These are phyloP conservation scores for Drechslerella dactyloides DNA, from an alignment of 2,329 filamentous ascomycete genomes.

Conservation along the genomic window DNA sequence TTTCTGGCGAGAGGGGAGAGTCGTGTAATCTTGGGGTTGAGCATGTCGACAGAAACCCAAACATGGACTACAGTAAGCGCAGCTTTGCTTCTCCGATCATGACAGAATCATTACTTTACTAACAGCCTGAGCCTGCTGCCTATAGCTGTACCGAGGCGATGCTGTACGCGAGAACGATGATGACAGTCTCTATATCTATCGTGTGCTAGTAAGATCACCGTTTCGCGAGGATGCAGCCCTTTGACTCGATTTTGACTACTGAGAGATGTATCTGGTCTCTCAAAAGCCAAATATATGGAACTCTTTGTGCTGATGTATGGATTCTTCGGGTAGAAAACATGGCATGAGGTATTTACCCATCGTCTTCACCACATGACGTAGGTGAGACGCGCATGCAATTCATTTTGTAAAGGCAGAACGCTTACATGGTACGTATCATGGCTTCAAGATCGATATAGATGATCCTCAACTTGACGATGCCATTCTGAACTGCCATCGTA, in stretches of 20 bases:
- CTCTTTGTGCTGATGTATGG: constrained; percentile 37
- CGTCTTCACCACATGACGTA: constrained; percentile 37
- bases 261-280: constrained; percentile 11
- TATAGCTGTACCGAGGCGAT: constrained; percentile 43
- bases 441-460: constrained; percentile 46
- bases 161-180: constrained; percentile 37
- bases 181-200: constrained; percentile 43
- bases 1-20: constrained; percentile 28
- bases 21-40: constrained; percentile 29
- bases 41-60: constrained; percentile 21
- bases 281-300: constrained; percentile 23
- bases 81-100: too few relatives aligned
- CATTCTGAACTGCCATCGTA: constrained; percentile 43
- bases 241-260: constrained; percentile 24
- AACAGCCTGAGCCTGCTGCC: background rate
- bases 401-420: constrained; percentile 19
- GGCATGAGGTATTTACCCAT: constrained; percentile 54
- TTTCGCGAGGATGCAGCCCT: constrained; percentile 18
- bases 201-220: constrained; percentile 49
- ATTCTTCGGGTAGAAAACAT: constrained; percentile 56
- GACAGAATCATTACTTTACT: background rate
- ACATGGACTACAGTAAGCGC: constrained; percentile 48
- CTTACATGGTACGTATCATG: constrained; percentile 32
- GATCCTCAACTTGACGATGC: constrained; percentile 48
- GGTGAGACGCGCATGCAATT: constrained; percentile 36